Conservation (phyloP, 352 stramenopile genomes). For the Phytophthora aleatoria region DNA sequence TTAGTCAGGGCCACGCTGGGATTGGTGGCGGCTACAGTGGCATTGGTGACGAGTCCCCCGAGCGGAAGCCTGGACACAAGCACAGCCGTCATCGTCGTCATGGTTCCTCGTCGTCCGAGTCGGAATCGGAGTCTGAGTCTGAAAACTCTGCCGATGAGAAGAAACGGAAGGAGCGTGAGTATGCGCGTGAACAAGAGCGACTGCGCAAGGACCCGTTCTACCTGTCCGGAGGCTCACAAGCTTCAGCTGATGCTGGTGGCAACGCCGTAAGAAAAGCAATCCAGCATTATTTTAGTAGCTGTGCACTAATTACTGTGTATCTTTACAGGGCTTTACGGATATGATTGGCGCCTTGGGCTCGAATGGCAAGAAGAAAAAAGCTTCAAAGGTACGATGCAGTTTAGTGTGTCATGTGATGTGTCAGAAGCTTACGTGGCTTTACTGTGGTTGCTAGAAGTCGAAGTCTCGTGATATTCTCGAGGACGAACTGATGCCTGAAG, state of each 20-base stretch:
- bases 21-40: constrained; percentile 40
- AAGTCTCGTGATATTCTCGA: constrained; percentile 66
- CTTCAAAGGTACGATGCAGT: constrained; percentile 47
- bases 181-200: constrained; percentile 63
- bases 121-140: constrained; percentile 38
- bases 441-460: constrained; percentile 32
- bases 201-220: constrained; percentile 86
- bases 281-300: background rate
- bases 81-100: constrained; percentile 29
- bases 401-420: background rate
- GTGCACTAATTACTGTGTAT: constrained; percentile 8
- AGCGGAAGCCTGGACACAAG: constrained; percentile 53
- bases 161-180: constrained; percentile 44
- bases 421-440: background rate
- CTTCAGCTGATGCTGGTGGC: constrained; percentile 35
- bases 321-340: constrained; percentile 64
- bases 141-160: constrained; percentile 50
- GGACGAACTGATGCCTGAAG: constrained; percentile 82
- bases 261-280: constrained; percentile 32
- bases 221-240: constrained; percentile 45
- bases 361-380: constrained; percentile 77
- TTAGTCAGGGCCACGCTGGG: constrained; percentile 49
- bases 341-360: constrained; percentile 82
- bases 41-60: constrained; percentile 48
- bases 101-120: constrained; percentile 37